Conservation (phyloP, 768 basidiomycete species). For the Sarcodon sp. region DNA sequence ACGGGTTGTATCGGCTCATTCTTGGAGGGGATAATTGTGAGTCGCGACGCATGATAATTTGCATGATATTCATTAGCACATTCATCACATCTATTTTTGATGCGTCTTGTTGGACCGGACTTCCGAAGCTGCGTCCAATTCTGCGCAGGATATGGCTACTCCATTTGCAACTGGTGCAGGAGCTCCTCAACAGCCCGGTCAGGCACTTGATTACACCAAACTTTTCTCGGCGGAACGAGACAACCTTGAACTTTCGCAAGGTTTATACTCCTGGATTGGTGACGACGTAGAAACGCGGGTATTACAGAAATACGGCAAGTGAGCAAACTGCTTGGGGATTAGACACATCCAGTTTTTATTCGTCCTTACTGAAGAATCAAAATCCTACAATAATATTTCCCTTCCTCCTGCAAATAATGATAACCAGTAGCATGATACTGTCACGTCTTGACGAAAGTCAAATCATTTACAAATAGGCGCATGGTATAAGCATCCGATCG, state of each 20-base stretch:
- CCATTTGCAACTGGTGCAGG: slow-evolving; percentile 48
- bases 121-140: slow-evolving; percentile 51
- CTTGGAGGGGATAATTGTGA: slow-evolving; percentile 83
- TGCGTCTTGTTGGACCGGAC: neutral
- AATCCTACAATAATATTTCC: neutral
- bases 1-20: slow-evolving; percentile 88
- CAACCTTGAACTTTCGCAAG: slow-evolving; percentile 86
- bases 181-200: slow-evolving; percentile 29
- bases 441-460: neutral
- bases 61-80: neutral
- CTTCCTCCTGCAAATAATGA: slow-evolving; percentile 3
- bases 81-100: neutral
- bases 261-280: slow-evolving; percentile 74
- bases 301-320: slow-evolving; percentile 55
- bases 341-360: neutral
- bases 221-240: slow-evolving; percentile 86
- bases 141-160: slow-evolving; percentile 59
- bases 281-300: slow-evolving; percentile 71
- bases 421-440: neutral
- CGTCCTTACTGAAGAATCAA: neutral
- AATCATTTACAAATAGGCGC: neutral
- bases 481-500: neutral
- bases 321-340: too few relatives aligned
- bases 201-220: slow-evolving; percentile 79
- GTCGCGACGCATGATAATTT: slow-evolving; percentile 14